These are phyloP conservation scores for Eleusine indica DNA, from an alignment of 176 grass and related monocot species.

Conservation along the genomic window DNA sequence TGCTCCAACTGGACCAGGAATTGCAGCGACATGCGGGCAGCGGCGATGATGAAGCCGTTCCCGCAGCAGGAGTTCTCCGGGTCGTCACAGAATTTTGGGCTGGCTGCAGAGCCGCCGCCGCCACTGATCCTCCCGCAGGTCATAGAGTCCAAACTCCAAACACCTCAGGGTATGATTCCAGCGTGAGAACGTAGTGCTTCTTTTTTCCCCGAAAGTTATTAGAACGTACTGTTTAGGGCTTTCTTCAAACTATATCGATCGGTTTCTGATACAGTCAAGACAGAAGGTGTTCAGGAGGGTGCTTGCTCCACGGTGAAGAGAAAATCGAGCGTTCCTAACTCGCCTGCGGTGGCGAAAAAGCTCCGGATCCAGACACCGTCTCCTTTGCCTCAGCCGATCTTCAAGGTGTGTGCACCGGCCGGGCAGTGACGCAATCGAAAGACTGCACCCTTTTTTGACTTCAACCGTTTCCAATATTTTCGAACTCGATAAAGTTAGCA, in stretches of 20 bases:
- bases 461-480: background rate
- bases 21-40: too few relatives aligned
- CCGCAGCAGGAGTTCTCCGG: slow-evolving; percentile 12
- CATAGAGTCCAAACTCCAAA: slow-evolving; percentile 10
- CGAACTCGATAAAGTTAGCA: background rate
- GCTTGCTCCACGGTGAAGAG: slow-evolving; percentile 28
- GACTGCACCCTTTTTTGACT: background rate
- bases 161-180: background rate
- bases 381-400: slow-evolving; percentile 56
- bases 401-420: slow-evolving; percentile 58
- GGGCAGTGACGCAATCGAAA: background rate
- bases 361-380: slow-evolving; percentile 58
- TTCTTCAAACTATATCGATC: background rate
- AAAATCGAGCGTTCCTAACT: background rate
- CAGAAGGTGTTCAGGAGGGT: background rate
- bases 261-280: slow-evolving; percentile 31
- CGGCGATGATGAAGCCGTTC: background rate
- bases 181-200: too few relatives aligned
- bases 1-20: too few relatives aligned
- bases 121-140: slow-evolving; percentile 29
- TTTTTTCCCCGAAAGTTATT: too few relatives aligned
- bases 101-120: background rate
- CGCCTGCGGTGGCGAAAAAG: slow-evolving; percentile 54
- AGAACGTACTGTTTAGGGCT: slow-evolving; percentile 18
- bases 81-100: background rate